Evolutionary conservation across 768 basidiomycete species (phyloP).

Genomic region (Tylopilus rubrobrunneus): DNA sequence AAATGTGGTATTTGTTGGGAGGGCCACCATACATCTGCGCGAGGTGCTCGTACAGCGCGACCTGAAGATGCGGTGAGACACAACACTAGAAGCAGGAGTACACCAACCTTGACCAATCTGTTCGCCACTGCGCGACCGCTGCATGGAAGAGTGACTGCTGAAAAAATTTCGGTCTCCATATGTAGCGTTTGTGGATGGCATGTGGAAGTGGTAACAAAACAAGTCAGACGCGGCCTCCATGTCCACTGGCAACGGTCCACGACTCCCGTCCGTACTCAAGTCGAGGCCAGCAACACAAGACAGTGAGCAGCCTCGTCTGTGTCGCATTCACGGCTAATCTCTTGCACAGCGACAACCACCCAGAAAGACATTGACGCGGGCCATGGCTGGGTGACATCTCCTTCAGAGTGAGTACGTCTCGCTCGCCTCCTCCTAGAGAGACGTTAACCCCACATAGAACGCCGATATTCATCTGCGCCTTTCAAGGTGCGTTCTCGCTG

Average conservation of each 20-base stretch:
- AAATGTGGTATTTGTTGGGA: conserved; percentile 61
- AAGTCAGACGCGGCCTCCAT: not conserved
- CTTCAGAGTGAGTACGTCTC: conserved; percentile 56
- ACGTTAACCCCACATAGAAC: conserved; percentile 44
- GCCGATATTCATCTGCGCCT: conserved; percentile 75
- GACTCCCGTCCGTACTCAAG: conserved; percentile 33
- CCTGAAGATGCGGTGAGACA: conserved; percentile 42
- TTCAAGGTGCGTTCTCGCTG: conserved; percentile 40
- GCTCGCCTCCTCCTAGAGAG: not conserved
- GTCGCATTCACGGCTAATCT: not conserved
- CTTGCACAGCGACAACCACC: conserved; percentile 46
- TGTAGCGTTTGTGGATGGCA: not conserved
- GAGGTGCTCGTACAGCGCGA: conserved; percentile 88
- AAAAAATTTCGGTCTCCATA: conserved; percentile 22
- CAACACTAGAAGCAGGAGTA: not conserved
- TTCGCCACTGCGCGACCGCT: conserved; percentile 39
- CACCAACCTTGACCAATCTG: conserved; percentile 50
- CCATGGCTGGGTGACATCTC: conserved; percentile 59
- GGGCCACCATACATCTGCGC: conserved; percentile 60
- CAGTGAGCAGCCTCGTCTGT: conserved; percentile 14
- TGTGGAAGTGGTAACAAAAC: not conserved
- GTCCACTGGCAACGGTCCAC: conserved; percentile 24
- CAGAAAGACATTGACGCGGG: conserved; percentile 49
- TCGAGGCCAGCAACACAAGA: conserved; percentile 32
- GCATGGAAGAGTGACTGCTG: conserved; percentile 30